A percentile compares a stretch with the other conserved stretches of the same genome.
These are phyloP conservation scores for Zymoseptoria tritici DNA, from an alignment of 2,329 filamentous ascomycete species.

Conservation along the genomic window DNA sequence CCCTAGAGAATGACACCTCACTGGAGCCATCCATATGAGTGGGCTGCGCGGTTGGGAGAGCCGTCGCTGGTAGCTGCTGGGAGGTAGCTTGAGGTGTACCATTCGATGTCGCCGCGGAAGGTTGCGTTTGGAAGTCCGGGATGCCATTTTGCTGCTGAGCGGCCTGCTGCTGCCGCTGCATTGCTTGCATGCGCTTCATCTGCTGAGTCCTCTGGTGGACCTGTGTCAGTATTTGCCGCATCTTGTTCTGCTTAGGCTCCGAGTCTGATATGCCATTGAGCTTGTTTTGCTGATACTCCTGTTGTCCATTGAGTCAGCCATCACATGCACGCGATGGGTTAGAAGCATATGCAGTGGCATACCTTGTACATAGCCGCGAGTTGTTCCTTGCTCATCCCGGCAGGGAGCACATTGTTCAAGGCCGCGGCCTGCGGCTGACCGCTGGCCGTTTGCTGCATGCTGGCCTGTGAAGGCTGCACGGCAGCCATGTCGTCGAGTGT, in stretches of 20 bases:
- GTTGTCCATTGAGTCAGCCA: conserved; percentile 1
- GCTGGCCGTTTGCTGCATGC: conserved; percentile 16
- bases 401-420: conserved; percentile 20
- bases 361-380: conserved; percentile 67
- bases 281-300: conserved; percentile 91
- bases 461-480: conserved; percentile 22
- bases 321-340: not conserved
- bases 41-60: conserved; percentile 14
- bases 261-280: conserved; percentile 68
- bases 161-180: conserved; percentile 33
- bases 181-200: conserved; percentile 44
- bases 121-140: conserved; percentile 23
- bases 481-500: conserved; percentile 21
- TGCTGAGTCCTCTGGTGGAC: conserved; percentile 48
- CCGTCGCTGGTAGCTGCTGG: conserved; percentile 14
- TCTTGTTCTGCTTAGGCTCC: conserved; percentile 83
- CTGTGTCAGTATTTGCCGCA: conserved; percentile 64
- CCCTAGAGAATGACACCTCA: conserved; percentile 50
- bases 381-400: conserved; percentile 65
- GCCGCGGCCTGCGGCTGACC: conserved; percentile 7
- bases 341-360: conserved; percentile 27
- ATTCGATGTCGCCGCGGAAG: conserved; percentile 12
- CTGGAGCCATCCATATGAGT: conserved; percentile 13
- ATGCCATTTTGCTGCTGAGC: conserved; percentile 42
- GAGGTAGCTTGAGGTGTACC: conserved; percentile 8